Conservation (phyloP, 2,329 filamentous ascomycete genomes). For the Aspergillus brunneoviolaceus region DNA sequence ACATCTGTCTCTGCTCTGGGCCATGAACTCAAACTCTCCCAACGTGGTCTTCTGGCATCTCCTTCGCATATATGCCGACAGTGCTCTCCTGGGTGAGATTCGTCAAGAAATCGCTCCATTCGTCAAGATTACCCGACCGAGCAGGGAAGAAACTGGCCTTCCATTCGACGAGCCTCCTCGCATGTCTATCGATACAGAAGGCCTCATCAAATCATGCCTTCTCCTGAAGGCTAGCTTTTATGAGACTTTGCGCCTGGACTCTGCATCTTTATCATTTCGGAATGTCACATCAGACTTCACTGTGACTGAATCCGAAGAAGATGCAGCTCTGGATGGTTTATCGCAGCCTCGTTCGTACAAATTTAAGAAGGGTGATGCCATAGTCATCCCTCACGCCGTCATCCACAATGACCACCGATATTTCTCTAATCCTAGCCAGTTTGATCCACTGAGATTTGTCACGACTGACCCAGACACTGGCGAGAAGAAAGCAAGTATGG, state of each 20-base stretch:
- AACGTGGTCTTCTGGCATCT: conserved; percentile 55
- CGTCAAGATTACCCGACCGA: conserved; percentile 40
- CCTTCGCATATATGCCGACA: conserved; percentile 46
- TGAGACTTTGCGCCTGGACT: conserved; percentile 48
- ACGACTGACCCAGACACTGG: conserved; percentile 39
- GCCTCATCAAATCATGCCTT: conserved; percentile 45
- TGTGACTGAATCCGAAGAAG: conserved; percentile 40
- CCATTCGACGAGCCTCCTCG: conserved; percentile 45
- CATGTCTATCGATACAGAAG: conserved; percentile 43
- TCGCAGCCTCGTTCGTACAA: conserved; percentile 39
- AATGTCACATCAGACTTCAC: conserved; percentile 40
- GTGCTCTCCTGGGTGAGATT: conserved; percentile 43
- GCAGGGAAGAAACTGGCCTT: conserved; percentile 39
- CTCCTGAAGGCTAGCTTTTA: conserved; percentile 48
- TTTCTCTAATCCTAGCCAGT: conserved; percentile 44
- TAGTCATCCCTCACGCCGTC: conserved; percentile 47
- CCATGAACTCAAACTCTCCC: conserved; percentile 54
- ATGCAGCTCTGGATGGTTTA: conserved; percentile 32
- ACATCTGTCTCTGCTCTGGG: conserved; percentile 56
- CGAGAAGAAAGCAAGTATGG: conserved; percentile 36
- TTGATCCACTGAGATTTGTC: conserved; percentile 50
- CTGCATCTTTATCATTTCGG: conserved; percentile 45
- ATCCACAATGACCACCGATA: conserved; percentile 44
- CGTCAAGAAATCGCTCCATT: conserved; percentile 48
- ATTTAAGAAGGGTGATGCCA: conserved; percentile 43